Evolutionary conservation across 1,139 yeast genomes (phyloP).

Genomic region (Geotrichum klebahnii): DNA sequence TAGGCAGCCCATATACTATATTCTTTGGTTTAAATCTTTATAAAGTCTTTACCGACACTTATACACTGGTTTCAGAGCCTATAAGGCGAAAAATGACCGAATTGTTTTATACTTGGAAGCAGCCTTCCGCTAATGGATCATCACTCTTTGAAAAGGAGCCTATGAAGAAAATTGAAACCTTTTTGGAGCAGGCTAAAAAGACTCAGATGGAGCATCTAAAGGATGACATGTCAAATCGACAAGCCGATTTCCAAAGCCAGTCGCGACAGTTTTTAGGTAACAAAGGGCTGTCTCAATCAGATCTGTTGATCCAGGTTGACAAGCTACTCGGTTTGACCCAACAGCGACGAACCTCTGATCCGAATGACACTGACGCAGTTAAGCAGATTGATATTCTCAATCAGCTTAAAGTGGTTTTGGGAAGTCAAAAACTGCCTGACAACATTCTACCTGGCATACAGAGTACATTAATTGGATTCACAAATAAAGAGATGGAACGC

Average conservation of each 20-base stretch:
- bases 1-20: slow-evolving; percentile 82
- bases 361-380: slow-evolving; percentile 42
- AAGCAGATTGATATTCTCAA: slow-evolving; percentile 36
- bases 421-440: slow-evolving; percentile 39
- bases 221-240: slow-evolving; percentile 21
- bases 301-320: slow-evolving; percentile 42
- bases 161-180: slow-evolving; percentile 67
- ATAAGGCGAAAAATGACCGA: slow-evolving; percentile 69
- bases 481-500: slow-evolving; percentile 33
- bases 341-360: slow-evolving; percentile 40
- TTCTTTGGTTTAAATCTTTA: slow-evolving; percentile 65
- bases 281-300: slow-evolving; percentile 31
- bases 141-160: slow-evolving; percentile 65
- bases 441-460: slow-evolving; percentile 43
- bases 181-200: slow-evolving; percentile 55
- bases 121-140: slow-evolving; percentile 41
- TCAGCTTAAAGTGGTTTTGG: slow-evolving; percentile 35
- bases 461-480: slow-evolving; percentile 40
- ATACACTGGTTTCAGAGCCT: slow-evolving; percentile 70
- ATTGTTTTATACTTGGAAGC: slow-evolving; percentile 85
- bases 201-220: slow-evolving; percentile 35
- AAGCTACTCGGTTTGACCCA: slow-evolving; percentile 41
- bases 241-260: slow-evolving; percentile 7
- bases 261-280: slow-evolving; percentile 17
- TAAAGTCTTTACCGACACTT: slow-evolving; percentile 69